phyloP scores from a whole-genome alignment of 257 asterid species.

The Scutellaria minor region DNA sequence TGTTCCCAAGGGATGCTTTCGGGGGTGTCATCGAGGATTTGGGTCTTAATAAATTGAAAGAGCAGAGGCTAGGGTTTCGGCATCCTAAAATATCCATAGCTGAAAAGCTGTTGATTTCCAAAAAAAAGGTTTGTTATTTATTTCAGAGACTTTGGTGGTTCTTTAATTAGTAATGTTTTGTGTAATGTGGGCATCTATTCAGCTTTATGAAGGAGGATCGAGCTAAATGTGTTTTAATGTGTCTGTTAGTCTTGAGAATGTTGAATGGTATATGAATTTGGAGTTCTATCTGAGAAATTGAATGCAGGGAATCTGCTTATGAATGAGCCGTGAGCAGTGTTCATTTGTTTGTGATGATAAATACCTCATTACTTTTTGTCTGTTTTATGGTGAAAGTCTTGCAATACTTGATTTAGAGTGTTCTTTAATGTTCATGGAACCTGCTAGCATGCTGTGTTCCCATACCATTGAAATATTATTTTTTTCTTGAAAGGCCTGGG shows the following conservation, averaged over 20 bases:
- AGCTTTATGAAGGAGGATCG: not conserved
- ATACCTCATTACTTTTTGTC: slow-evolving; percentile 2
- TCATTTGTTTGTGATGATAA: not conserved
- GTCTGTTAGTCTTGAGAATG: slow-evolving; percentile 16
- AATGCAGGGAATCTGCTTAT: slow-evolving; percentile 6
- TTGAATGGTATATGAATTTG: slow-evolving; percentile 24
- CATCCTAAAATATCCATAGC: slow-evolving; percentile 82
- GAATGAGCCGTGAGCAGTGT: not conserved
- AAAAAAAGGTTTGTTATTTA: slow-evolving; percentile 65
- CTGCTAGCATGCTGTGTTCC: not conserved
- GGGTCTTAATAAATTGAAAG: slow-evolving; percentile 76
- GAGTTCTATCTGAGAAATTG: slow-evolving; percentile 23
- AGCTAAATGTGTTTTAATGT: slow-evolving; percentile 9
- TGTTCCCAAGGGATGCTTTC: slow-evolving; percentile 85
- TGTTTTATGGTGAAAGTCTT: not conserved
- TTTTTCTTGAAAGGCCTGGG: slow-evolving; percentile 4
- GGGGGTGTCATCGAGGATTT: slow-evolving; percentile 84
- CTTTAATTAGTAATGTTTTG: not conserved
- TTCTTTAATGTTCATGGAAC: not conserved
- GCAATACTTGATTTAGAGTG: not conserved
- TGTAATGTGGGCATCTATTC: slow-evolving; percentile 12
- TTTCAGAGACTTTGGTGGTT: slow-evolving; percentile 23
- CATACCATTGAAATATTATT: not conserved
- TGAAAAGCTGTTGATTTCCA: slow-evolving; percentile 72
- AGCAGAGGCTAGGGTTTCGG: slow-evolving; percentile 71